A percentile compares a stretch with the other conserved stretches of the same genome.
Conservation (phyloP, 805 yeast genomes). For the Pichia thaimueangensis region DNA sequence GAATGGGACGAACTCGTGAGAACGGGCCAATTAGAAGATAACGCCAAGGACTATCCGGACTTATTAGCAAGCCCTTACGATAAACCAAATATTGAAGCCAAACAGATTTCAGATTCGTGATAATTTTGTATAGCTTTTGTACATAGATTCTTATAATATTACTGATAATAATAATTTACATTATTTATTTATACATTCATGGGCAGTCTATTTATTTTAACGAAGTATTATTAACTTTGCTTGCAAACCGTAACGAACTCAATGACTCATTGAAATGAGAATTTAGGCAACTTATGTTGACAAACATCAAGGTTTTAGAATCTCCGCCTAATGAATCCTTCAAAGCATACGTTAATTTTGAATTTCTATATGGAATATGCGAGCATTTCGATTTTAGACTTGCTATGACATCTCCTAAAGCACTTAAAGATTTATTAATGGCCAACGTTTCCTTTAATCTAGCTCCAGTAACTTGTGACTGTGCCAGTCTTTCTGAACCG, state of each 20-base stretch:
- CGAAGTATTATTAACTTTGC: slow-evolving; percentile 61
- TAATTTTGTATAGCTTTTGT: neutral
- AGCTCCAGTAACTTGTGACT: slow-evolving; percentile 74
- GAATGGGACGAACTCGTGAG: slow-evolving; percentile 34
- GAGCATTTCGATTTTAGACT: slow-evolving; percentile 27
- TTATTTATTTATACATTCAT: too few relatives aligned
- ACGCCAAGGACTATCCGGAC: slow-evolving; percentile 29
- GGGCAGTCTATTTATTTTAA: slow-evolving; percentile 2
- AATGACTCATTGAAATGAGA: slow-evolving; percentile 68
- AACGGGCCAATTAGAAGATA: slow-evolving; percentile 26
- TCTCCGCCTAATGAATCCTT: slow-evolving; percentile 80
- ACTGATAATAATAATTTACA: too few relatives aligned
- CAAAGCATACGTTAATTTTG: slow-evolving; percentile 73
- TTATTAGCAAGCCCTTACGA: slow-evolving; percentile 22
- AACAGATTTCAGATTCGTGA: slow-evolving; percentile 7
- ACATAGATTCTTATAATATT: too few relatives aligned
- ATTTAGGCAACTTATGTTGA: slow-evolving; percentile 67
- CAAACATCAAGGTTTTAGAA: slow-evolving; percentile 91
- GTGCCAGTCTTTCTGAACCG: slow-evolving; percentile 80
- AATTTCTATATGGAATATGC: slow-evolving; percentile 65
- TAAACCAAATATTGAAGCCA: slow-evolving; percentile 12
- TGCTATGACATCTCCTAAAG: slow-evolving; percentile 80
- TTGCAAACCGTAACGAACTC: slow-evolving; percentile 83
- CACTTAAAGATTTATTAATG: slow-evolving; percentile 81
- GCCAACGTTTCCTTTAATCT: slow-evolving; percentile 81